Evolutionary conservation across 140 eudicot genomes (phyloP), one percentile per base, ranked within the genome.

Genomic region (Oenanthe javanica): DNA sequence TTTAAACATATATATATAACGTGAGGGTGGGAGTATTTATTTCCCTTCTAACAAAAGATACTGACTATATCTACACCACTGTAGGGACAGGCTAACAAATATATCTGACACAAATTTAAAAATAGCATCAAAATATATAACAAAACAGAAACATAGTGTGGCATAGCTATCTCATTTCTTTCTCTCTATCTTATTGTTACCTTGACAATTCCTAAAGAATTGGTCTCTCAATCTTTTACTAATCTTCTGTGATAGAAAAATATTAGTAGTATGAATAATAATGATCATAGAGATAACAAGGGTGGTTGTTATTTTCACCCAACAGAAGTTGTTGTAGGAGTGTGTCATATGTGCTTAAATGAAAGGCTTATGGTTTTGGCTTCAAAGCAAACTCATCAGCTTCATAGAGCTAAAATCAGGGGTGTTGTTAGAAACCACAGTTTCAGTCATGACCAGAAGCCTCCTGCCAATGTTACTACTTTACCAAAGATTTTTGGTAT

Each of bases 271-370:
- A 79, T 79, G 82, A 66, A 66, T 79, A 50, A 48, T 36, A 23
- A 25, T 67, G 73, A 75, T 75, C 79, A 78, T 77, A 82, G 73
- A 75, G 89, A 85, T 63, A 86, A 84, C 19, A 85, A 86, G 48
- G 79, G 55, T 61, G 85, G 77, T 63, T 93, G 98, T 77, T 86
- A 87, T 77, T 90, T 88, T 79, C 98, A 94, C 79, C 96, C 97
- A 27, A 87, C 87, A 71, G 93, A 91, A 77, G 31, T 82, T 23
- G 83, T 86, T 10, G 85, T 92, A 19, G 97, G 98, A 9, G 91
- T 92, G 36, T 92, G 97, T 73, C 93, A 89, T 59, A 77, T 86
- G 49, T 94, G 98, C 79, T 84, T 94, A 85, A 84, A 92, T 80
- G 94, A 92, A 61, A 81, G 90, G 85, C 97, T 92, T n/a, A 57